Evolutionary conservation across 2,329 filamentous ascomycete genomes (phyloP).

Genomic region (Calonectria montana): DNA sequence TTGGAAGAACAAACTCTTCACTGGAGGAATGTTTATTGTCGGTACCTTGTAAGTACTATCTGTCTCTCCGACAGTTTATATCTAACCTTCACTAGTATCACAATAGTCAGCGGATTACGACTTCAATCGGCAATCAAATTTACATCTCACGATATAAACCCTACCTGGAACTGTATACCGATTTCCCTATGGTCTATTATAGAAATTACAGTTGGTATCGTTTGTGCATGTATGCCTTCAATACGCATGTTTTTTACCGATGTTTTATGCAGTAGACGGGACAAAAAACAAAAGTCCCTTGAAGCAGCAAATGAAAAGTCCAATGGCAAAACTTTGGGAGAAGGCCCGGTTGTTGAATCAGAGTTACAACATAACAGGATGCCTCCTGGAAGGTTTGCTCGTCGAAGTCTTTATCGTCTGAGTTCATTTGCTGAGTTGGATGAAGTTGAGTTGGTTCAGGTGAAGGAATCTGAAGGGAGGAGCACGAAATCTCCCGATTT

Average conservation of each 20-base stretch:
- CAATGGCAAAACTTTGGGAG: neutral
- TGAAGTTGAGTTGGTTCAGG: neutral
- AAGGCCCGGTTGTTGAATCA: neutral
- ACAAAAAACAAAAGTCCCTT: neutral
- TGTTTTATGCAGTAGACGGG: neutral
- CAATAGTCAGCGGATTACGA: neutral
- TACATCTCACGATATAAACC: neutral
- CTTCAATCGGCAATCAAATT: neutral
- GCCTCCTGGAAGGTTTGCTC: neutral
- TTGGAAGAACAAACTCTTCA: neutral
- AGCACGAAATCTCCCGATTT: neutral
- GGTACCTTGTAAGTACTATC: neutral
- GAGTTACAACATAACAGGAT: neutral
- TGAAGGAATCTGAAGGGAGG: neutral
- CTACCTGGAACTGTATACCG: neutral
- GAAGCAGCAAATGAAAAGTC: neutral
- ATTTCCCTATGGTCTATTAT: neutral
- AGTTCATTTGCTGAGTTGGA: neutral
- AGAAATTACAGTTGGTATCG: neutral
- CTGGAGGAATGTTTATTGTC: neutral
- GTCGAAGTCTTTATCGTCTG: neutral
- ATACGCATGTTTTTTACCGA: neutral
- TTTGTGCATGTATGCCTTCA: neutral
- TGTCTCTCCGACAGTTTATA: neutral
- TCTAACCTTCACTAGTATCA: neutral